Base-by-base conservation (phyloP, 2,329 filamentous ascomycete genomes). In the Fusarium penzigii region DNA sequence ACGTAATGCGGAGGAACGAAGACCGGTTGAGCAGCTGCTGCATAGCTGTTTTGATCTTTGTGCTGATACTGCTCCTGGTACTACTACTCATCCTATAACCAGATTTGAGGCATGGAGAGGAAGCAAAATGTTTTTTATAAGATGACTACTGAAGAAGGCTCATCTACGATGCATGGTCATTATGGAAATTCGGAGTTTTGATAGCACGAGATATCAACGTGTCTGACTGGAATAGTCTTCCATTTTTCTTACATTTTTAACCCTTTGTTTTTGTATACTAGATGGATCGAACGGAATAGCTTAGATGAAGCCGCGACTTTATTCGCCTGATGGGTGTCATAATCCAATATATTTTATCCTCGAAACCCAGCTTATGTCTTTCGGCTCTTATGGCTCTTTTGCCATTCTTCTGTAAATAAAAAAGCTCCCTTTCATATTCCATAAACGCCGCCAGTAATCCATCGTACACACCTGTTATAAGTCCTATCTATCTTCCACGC, bases 1-100 rank as follows among this genome's bases (percentile, higher is more conserved):
- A 89, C 71, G 87, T 99, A 52, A 89, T 97, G 65, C 83, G 86
- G 70, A 83, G 87, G 74, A 97, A 96, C 71, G 94, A 99, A 80
- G 94, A 96, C 82, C 77, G 79, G 65, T 79, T 76, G 76, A 96
- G 91, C 62, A 91, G 91, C 70, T 97, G 91, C 75, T 97, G 92
- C 72, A 96, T 99, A 63, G 90, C 80, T 5, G 76, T 95, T 17
- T 80, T 97, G 63, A 96, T 97, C 55, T 84, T 94, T 57, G 89
- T 96, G 38, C 78, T 97, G 60, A 90, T 97, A 52, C 75, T 99
- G 29, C 75, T 99, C 64, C 78, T 99, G 65, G 83, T 97, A 57
- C 75, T 99, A 62, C 77, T 97, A 41, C 66, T 89, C 63, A 72
- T 88, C 42, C 66, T 88, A 62, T 88, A 72, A 55, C 36, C 6